A percentile compares a stretch with the other conserved stretches of the same genome.
Evolutionary conservation across 2,329 filamentous ascomycete species (phyloP).

Genomic region (Ophiocordyceps camponoti-rufipedis): DNA sequence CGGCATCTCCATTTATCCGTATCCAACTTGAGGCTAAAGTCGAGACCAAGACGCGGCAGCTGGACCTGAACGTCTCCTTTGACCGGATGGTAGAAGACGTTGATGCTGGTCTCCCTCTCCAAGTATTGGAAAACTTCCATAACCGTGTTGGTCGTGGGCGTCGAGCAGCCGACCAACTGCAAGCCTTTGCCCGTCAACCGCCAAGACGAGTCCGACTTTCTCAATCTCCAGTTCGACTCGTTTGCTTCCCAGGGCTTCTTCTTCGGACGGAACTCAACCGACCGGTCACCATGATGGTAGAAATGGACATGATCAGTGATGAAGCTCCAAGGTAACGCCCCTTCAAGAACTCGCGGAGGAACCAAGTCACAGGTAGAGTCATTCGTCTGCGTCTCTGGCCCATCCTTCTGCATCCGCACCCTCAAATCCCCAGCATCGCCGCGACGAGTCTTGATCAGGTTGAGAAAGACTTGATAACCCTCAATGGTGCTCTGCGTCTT

Average conservation of each 20-base stretch:
- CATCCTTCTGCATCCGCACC: slow-evolving; percentile 9
- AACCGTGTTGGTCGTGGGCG: not conserved
- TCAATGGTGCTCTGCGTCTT: slow-evolving; percentile 13
- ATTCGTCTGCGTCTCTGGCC: slow-evolving; percentile 4
- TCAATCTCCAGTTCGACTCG: not conserved
- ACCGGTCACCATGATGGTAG: slow-evolving; percentile 14
- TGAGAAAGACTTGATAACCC: slow-evolving; percentile 18
- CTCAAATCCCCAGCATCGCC: slow-evolving; percentile 8
- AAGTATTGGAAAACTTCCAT: not conserved
- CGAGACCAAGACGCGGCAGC: slow-evolving; percentile 27
- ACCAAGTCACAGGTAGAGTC: slow-evolving; percentile 10
- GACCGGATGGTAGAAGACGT: not conserved
- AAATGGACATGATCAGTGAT: slow-evolving; percentile 24
- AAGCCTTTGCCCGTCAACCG: not conserved
- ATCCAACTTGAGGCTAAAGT: slow-evolving; percentile 20
- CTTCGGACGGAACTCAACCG: slow-evolving; percentile 14
- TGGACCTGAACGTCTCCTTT: slow-evolving; percentile 16
- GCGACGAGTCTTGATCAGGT: slow-evolving; percentile 2
- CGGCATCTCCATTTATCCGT: slow-evolving; percentile 19
- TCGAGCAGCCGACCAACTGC: not conserved
- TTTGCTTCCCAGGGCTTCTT: slow-evolving; percentile 5
- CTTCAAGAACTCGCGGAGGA: slow-evolving; percentile 10
- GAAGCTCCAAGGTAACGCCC: slow-evolving; percentile 18
- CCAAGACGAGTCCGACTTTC: not conserved
- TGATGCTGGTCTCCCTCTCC: not conserved